A percentile compares a stretch with the other conserved stretches of the same genome.
Conservation (phyloP, 1,284 basidiomycete genomes). For the Trametes versicolor region DNA sequence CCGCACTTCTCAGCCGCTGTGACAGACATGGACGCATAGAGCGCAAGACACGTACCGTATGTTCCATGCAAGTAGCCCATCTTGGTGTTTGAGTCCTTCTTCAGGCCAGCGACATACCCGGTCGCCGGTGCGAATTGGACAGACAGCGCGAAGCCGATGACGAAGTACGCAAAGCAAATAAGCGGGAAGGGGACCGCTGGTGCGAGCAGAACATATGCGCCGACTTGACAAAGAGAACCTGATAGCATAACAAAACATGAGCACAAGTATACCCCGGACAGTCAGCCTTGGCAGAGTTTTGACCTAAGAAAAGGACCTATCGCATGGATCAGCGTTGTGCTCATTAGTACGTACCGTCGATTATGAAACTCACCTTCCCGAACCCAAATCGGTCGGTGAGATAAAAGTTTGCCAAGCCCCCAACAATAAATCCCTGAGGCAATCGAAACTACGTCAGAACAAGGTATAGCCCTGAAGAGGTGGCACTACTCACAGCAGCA, state of each 20-base stretch:
- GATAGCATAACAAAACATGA: constrained; percentile 6
- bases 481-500: constrained; percentile 51
- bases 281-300: not conserved
- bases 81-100: constrained; percentile 38
- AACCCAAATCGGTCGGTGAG: constrained; percentile 65
- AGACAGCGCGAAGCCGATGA: constrained; percentile 34
- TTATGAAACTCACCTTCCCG: constrained; percentile 55
- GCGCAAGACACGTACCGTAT: constrained; percentile 31
- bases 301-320: constrained; percentile 52
- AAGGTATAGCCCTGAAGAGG: not conserved
- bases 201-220: constrained; percentile 59
- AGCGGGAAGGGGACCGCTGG: constrained; percentile 59
- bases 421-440: constrained; percentile 60
- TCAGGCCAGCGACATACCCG: constrained; percentile 40
- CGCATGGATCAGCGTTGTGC: not conserved
- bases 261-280: not conserved
- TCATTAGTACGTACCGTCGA: not conserved
- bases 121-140: constrained; percentile 45
- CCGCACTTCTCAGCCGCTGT: not conserved
- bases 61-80: constrained; percentile 53
- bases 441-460: not conserved
- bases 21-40: not conserved
- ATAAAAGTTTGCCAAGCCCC: constrained; percentile 61
- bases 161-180: constrained; percentile 37
- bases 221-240: constrained; percentile 55